Evolutionary conservation across 331 rosid genomes (phyloP), one percentile per base, ranked within the genome.

Genomic region (Arachis monticola): DNA sequence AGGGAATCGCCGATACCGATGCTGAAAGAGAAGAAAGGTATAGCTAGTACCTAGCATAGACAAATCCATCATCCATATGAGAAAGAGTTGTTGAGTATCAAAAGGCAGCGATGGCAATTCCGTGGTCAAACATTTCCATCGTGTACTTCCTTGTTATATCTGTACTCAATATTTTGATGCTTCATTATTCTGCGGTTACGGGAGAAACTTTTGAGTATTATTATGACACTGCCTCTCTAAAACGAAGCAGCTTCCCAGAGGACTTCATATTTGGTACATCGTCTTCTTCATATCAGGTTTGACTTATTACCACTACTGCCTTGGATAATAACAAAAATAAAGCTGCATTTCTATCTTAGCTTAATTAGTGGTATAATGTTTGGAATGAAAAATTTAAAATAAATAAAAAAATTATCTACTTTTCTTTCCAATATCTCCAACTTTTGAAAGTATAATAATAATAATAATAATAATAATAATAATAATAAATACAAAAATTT

Each of bases 281-380:
- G 3, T 80, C 87, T 10, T 71, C 84, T 13, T n/a, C 87, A 53
- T 83, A 83, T 62, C 87, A 83, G 84, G 84, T 83, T 63, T 70
- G 41, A 53, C 47, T 22, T 22, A 22, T 22, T 51, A 62, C 14
- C 52, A 46, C 8, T 60, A 58, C 31, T 22, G 27, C 27, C 27
- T 22, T 22, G 27, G 27, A 22, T 22, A 22, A 22, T 22, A 22
- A 22, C 27, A 22, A 22, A 22, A 22, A 22, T 22, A 22, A 22
- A 22, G 27, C 27, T 22, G 27, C 27, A 22, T 22, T 22, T 22
- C 27, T 22, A 22, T 22, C 27, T 22, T 22, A 22, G 1, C 27
- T 22, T 22, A 22, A 22, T 22, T 22, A 22, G 27, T 22, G 27
- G 27, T 22, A 22, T 22, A 22, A 22, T 22, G 27, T 22, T 22